A percentile compares a stretch with the other conserved stretches of the same genome.
Evolutionary conservation across 257 asterid genomes (phyloP).

Genomic region (Voacanga thouarsii): DNA sequence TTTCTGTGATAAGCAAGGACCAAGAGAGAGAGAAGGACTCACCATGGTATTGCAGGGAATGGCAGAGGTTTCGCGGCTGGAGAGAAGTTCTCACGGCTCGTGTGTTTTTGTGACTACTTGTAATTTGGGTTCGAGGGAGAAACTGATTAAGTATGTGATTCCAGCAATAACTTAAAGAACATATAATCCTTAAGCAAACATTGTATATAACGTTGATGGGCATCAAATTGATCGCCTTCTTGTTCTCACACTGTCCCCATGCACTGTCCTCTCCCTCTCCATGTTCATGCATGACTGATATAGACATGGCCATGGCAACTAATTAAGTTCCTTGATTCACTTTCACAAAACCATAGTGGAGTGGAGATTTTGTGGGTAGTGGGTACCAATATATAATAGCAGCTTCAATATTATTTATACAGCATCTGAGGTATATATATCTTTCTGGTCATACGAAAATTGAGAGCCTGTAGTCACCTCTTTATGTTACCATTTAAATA

Average conservation of each 20-base stretch:
- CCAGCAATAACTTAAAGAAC: neutral
- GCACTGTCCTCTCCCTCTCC: conserved; percentile 6
- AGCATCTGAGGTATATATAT: neutral
- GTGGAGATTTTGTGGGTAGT: neutral
- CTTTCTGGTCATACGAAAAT: no score
- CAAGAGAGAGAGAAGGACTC: neutral
- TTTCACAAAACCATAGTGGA: neutral
- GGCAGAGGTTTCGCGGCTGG: neutral
- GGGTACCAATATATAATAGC: neutral
- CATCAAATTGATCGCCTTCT: conserved; percentile 37
- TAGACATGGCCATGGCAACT: conserved; percentile 41
- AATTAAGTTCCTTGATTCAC: conserved; percentile 4
- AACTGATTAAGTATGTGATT: neutral
- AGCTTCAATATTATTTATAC: neutral
- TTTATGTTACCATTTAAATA: no score
- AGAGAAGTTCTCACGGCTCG: neutral
- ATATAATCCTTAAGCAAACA: conserved; percentile 3
- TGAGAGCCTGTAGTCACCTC: neutral
- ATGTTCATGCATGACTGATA: conserved; percentile 30
- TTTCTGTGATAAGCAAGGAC: neutral
- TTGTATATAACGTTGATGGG: conserved; percentile 36
- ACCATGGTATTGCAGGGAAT: neutral
- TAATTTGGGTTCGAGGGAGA: neutral
- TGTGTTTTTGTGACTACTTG: neutral
- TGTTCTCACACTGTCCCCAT: conserved; percentile 17